Base-by-base conservation (phyloP, 1,139 yeast genomes). In the Diutina rugosa region DNA sequence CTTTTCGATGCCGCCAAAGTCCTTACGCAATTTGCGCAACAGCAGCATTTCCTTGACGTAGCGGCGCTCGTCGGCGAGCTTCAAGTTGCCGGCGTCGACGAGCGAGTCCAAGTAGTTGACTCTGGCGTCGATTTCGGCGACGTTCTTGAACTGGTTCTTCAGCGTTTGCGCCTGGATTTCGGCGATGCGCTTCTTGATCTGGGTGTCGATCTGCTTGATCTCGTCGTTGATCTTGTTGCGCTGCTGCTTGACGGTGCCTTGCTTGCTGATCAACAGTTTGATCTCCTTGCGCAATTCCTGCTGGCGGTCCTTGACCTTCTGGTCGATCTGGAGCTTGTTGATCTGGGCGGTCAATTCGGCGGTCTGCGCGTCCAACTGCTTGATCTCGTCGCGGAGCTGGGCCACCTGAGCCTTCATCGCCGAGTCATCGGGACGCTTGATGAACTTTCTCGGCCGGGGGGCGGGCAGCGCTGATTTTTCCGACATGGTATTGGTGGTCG, bases 1-100 rank as follows among this genome's bases (percentile, higher is more conserved):
- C 64, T 82, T 81, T 67, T 85, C 90, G 64, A 91, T 77, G 54
- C 81, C 78, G 55, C 83, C 83, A 69, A 90, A 87, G 70, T 86
- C 95, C 72, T 87, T 87, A 68, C 85, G 83, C 67, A 87, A 76
- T 73, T 89, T 90, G 72, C 95, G 85, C 70, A 93, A 80, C 56
- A 85, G 73, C 57, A 90, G 81, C 78, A 90, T 88, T 73, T 93
- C 98, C 73, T 87, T 87, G 64, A 95, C 83, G 63, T 78, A 74
- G 69, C 85, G 81, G 76, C 90, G 87, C 78, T 95, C 99, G 61
- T 93, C 97, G 57, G 91, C 98, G 67, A 95, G 82, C 66, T 90
- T 83, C 70, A 95, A 77, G 56, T 79, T 75, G 59, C 99, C 99
- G 56, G 88, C 74, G 60, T 88, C 90, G 61, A 93, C 85, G 63